Conservation (phyloP, 768 basidiomycete species). For the Hericium alpestre region DNA sequence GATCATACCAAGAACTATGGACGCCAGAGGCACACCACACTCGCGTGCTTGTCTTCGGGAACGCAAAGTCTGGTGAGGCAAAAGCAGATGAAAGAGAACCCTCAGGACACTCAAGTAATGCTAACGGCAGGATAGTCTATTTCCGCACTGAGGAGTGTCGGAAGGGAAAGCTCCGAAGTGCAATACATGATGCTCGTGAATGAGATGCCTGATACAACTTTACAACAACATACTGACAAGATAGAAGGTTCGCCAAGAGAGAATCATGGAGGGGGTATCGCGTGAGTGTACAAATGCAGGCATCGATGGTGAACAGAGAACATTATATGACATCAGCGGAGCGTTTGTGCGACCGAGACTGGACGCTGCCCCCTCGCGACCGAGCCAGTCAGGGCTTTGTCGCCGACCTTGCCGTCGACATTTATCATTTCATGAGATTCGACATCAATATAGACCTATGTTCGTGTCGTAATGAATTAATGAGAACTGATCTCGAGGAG, state of each 20-base stretch:
- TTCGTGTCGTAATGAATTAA: neutral
- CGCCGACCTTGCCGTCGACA: conserved; percentile 1
- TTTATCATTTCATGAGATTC: conserved; percentile 20
- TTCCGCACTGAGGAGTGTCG: too few relatives aligned
- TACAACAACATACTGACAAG: too few relatives aligned
- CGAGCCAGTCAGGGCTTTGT: neutral
- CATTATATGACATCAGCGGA: neutral
- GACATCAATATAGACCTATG: conserved; percentile 17
- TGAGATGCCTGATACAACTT: too few relatives aligned
- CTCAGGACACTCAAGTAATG: too few relatives aligned
- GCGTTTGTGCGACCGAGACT: neutral
- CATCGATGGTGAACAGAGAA: neutral
- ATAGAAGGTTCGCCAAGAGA: neutral
- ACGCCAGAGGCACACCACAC: too few relatives aligned
- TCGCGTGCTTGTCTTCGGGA: too few relatives aligned
- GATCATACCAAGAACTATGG: too few relatives aligned
- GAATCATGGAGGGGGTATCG: neutral
- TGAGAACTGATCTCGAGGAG: neutral
- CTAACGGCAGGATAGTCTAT: too few relatives aligned
- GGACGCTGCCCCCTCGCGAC: neutral
- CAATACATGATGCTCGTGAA: too few relatives aligned
- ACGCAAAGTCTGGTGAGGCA: too few relatives aligned
- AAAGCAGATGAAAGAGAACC: too few relatives aligned
- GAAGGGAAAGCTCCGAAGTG: too few relatives aligned
- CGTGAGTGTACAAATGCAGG: neutral